These are phyloP conservation scores for Aspergillus cavernicola DNA, from an alignment of 495 filamentous ascomycete genomes.

Conservation along the genomic window DNA sequence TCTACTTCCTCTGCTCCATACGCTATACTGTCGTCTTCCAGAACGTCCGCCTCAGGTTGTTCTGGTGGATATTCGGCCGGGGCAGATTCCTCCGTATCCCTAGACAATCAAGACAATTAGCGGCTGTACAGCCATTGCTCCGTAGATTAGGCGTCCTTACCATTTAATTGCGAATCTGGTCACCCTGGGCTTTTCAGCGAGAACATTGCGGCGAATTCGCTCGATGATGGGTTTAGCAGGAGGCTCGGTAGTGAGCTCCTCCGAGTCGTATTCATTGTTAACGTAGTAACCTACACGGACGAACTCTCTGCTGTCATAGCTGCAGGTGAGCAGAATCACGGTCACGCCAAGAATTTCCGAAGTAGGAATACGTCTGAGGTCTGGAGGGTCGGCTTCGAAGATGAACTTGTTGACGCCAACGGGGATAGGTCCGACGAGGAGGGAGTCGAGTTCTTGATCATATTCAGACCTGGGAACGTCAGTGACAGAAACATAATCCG, in stretches of 20 bases:
- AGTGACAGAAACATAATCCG: slow-evolving; percentile 11
- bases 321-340: slow-evolving; percentile 92
- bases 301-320: slow-evolving; percentile 94
- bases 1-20: slow-evolving; percentile 78
- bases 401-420: slow-evolving; percentile 98
- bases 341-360: slow-evolving; percentile 96
- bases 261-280: slow-evolving; percentile 95
- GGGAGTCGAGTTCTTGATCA: slow-evolving; percentile 95
- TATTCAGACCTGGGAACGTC: slow-evolving; percentile 69
- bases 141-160: slow-evolving; percentile 45
- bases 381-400: slow-evolving; percentile 91
- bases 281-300: slow-evolving; percentile 99
- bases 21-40: slow-evolving; percentile 74
- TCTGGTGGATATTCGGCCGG: slow-evolving; percentile 95
- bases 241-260: slow-evolving; percentile 81
- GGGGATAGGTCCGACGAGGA: slow-evolving; percentile 93
- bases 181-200: slow-evolving; percentile 95
- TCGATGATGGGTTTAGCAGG: slow-evolving; percentile 90
- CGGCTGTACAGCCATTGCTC: neutral
- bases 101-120: slow-evolving; percentile 29
- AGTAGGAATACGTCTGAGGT: slow-evolving; percentile 82
- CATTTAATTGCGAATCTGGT: slow-evolving; percentile 99
- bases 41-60: slow-evolving; percentile 88
- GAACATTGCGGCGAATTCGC: slow-evolving; percentile 82
- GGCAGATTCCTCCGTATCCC: slow-evolving; percentile 94